Conservation (phyloP, 176 grass and related monocot genomes). For the Oryza longistaminata region DNA sequence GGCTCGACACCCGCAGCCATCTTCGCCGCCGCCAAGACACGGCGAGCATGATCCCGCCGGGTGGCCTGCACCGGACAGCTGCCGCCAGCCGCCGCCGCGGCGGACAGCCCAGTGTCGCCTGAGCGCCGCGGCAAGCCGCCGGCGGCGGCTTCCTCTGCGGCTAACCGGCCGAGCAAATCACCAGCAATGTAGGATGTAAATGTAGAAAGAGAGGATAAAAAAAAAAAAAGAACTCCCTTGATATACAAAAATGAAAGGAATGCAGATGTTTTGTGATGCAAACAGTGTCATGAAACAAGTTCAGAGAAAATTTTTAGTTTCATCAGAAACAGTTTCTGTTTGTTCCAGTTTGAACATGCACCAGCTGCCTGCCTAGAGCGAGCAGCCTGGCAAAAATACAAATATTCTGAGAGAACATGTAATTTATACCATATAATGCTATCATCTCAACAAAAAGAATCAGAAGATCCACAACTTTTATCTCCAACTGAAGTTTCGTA, state of each 20-base stretch:
- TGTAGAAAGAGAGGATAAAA: background rate
- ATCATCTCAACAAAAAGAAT: slow-evolving; percentile 53
- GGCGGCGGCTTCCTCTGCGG: slow-evolving; percentile 43
- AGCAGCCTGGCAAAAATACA: background rate
- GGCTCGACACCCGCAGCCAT: slow-evolving; percentile 55
- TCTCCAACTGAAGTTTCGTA: slow-evolving; percentile 39
- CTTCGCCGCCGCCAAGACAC: background rate
- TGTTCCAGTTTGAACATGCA: background rate
- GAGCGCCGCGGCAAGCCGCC: background rate
- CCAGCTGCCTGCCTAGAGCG: background rate
- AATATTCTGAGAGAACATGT: slow-evolving; percentile 14
- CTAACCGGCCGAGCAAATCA: slow-evolving; percentile 42
- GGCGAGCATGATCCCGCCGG: background rate
- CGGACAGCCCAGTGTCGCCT: background rate
- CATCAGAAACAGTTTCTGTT: background rate
- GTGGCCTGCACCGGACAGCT: too few species aligned
- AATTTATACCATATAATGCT: slow-evolving; percentile 42
- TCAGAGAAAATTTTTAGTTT: slow-evolving; percentile 8
- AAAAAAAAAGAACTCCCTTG: background rate
- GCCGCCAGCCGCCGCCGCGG: too few species aligned
- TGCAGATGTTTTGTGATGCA: background rate
- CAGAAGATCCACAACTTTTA: slow-evolving; percentile 34
- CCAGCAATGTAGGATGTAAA: slow-evolving; percentile 69
- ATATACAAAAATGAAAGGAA: background rate
- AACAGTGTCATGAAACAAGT: background rate